Evolutionary conservation across 1,139 yeast genomes (phyloP).

Genomic region (Diutina scorzettiae): DNA sequence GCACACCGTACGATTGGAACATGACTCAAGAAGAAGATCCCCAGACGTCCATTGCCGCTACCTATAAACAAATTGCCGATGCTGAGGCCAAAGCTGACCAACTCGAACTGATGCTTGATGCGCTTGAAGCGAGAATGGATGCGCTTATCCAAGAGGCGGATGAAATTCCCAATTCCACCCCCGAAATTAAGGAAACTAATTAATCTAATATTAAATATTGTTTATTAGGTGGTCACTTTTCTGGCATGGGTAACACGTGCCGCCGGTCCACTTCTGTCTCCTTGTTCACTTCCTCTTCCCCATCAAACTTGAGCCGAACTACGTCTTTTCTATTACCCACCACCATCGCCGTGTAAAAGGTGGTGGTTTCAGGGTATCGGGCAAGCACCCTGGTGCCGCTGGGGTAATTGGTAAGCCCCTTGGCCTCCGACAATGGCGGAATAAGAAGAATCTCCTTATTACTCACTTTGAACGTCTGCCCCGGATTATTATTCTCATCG

Average conservation of each 20-base stretch:
- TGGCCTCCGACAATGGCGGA: constrained; percentile 37
- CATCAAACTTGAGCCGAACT: constrained; percentile 80
- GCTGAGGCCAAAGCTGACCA: constrained; percentile 1
- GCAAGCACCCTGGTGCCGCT: constrained; percentile 80
- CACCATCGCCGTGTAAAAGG: constrained; percentile 91
- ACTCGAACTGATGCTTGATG: constrained; percentile 4
- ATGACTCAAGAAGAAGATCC: constrained; percentile 3
- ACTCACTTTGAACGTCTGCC: constrained; percentile 74
- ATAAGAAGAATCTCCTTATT: constrained; percentile 72
- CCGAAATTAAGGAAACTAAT: neutral
- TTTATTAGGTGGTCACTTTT: constrained; percentile 12
- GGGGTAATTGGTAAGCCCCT: constrained; percentile 46
- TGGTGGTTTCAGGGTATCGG: constrained; percentile 94
- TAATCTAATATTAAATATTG: neutral
- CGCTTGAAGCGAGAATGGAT: constrained; percentile 1
- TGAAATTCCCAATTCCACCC: neutral
- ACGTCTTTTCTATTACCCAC: constrained; percentile 63
- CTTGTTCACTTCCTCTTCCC: constrained; percentile 93
- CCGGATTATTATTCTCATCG: constrained; percentile 84
- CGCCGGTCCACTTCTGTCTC: constrained; percentile 88
- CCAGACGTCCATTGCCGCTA: constrained; percentile 1
- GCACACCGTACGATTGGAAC: no score
- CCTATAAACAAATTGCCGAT: constrained; percentile 5
- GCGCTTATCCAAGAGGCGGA: constrained; percentile 2
- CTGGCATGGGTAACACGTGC: constrained; percentile 69